Conservation (phyloP, 2,329 filamentous ascomycete genomes). For the Tolypocladium endophyticum region DNA sequence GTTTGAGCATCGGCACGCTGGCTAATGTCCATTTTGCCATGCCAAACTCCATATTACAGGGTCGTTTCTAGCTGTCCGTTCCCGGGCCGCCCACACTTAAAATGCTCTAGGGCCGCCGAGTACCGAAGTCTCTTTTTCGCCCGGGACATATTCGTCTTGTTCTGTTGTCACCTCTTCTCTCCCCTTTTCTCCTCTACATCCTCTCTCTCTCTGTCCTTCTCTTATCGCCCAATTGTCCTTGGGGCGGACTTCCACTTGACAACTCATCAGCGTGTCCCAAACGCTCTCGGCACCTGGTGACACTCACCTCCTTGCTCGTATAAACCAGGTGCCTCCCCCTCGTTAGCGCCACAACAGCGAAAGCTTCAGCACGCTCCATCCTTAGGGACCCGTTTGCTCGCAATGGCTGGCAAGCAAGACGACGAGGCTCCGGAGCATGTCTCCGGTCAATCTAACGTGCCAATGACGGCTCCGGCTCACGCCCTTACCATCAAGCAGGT, state of each 20-base stretch:
- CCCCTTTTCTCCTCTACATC: not conserved
- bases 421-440: slow-evolving; percentile 14
- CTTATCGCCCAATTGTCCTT: not conserved
- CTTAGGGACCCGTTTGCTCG: not conserved
- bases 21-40: not conserved
- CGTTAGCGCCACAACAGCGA: not conserved
- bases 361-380: not conserved
- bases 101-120: not conserved
- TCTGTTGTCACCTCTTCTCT: not conserved
- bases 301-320: not conserved
- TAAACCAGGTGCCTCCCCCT: not conserved
- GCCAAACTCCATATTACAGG: not conserved
- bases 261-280: not conserved
- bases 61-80: not conserved
- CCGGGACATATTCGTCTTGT: not conserved
- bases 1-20: not conserved
- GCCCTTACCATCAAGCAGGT: slow-evolving; percentile 43
- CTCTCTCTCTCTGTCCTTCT: not conserved
- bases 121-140: not conserved
- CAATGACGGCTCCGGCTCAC: slow-evolving; percentile 53
- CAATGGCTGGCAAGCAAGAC: slow-evolving; percentile 14
- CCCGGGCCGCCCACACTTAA: not conserved
- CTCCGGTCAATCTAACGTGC: slow-evolving; percentile 33
- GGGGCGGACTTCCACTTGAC: not conserved
- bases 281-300: not conserved